phyloP scores from a whole-genome alignment of 2,329 filamentous ascomycete species.

The Trichophyton equinum region DNA sequence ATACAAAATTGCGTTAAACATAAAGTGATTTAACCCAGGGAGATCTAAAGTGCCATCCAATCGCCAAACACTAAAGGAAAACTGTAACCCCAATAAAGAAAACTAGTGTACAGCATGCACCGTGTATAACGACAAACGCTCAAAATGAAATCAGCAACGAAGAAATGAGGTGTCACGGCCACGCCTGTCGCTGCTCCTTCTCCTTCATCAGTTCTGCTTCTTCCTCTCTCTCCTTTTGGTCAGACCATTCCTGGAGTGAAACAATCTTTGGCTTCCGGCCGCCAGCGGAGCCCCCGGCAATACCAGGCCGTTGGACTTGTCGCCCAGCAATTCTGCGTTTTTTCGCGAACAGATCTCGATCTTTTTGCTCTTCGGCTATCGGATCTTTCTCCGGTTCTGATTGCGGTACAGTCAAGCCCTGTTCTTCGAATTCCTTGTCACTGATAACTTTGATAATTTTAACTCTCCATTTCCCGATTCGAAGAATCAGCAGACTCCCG shows the following conservation, averaged over 20 bases:
- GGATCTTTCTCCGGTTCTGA: background rate
- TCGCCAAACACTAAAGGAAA: background rate
- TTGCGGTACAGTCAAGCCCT: conserved; percentile 22
- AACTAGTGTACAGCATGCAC: background rate
- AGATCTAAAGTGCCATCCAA: background rate
- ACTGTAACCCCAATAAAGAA: background rate
- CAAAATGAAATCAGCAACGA: background rate
- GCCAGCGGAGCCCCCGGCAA: background rate
- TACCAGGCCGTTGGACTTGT: background rate
- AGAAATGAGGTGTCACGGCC: background rate
- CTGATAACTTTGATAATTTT: conserved; percentile 44
- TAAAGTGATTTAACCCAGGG: background rate
- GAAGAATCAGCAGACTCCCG: conserved; percentile 41
- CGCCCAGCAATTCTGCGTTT: background rate
- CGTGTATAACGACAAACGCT: background rate
- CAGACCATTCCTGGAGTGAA: background rate
- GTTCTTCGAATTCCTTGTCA: conserved; percentile 40
- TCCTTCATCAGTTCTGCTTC: background rate
- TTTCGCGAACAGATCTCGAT: background rate
- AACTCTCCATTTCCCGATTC: conserved; percentile 49
- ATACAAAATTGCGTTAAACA: background rate
- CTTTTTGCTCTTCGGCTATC: background rate
- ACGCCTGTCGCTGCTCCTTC: background rate
- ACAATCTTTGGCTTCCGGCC: background rate
- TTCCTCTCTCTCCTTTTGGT: background rate